A percentile compares a stretch with the other conserved stretches of the same genome.
phyloP scores from a whole-genome alignment of 805 yeast genomes.

The Spathaspora girioi region DNA sequence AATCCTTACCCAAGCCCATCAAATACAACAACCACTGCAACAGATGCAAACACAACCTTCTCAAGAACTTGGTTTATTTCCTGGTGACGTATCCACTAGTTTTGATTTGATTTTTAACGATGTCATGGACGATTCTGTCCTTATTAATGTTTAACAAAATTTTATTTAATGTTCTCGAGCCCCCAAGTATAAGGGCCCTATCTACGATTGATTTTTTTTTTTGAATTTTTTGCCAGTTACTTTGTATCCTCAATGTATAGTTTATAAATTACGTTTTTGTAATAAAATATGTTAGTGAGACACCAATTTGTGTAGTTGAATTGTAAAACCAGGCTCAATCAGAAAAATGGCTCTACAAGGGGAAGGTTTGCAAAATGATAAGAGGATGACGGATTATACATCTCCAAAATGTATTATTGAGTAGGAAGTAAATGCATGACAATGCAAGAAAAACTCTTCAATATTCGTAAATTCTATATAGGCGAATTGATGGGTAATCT shows the following conservation, averaged over 20 bases:
- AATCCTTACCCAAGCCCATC: neutral
- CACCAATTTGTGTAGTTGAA: no score
- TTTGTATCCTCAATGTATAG: neutral
- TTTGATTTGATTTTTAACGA: conserved; percentile 27
- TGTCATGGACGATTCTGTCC: conserved; percentile 21
- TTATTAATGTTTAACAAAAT: conserved; percentile 17
- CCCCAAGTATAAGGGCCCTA: neutral
- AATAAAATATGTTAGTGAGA: neutral
- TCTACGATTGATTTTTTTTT: neutral
- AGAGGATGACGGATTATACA: no score
- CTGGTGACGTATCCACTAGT: conserved; percentile 10
- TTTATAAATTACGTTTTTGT: conserved; percentile 1
- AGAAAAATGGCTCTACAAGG: no score
- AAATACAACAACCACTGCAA: neutral
- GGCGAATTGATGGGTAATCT: no score
- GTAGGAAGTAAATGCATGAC: no score
- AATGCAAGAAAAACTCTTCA: no score
- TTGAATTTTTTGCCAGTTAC: neutral
- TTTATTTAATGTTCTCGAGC: neutral
- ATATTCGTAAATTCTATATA: no score
- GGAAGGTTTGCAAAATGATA: no score
- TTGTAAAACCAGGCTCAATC: no score
- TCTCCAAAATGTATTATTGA: no score
- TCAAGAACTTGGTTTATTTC: conserved; percentile 3
- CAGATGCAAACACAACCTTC: neutral